Evolutionary conservation across 2,329 filamentous ascomycete species (phyloP).

Genomic region (Cladosporium sp.): DNA sequence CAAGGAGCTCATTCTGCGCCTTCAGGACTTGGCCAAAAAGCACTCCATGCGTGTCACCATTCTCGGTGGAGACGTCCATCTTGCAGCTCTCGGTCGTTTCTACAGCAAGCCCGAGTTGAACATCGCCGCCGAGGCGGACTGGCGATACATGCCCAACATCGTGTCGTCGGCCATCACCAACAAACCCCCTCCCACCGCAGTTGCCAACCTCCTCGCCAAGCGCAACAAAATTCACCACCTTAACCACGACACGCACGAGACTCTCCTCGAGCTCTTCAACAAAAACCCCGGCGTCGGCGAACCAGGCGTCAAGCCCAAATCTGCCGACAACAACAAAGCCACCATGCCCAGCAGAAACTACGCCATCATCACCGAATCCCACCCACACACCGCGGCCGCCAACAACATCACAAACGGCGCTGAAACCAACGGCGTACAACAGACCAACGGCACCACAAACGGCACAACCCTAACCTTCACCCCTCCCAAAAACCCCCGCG

Average conservation of each 20-base stretch:
- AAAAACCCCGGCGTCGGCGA: constrained; percentile 47
- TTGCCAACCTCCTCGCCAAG: constrained; percentile 59
- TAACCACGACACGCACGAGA: constrained; percentile 59
- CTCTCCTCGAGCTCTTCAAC: constrained; percentile 58
- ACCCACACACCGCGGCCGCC: constrained; percentile 25
- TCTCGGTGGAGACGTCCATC: constrained; percentile 60
- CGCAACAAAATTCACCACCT: constrained; percentile 64
- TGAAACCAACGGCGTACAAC: too few relatives aligned
- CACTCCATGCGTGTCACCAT: constrained; percentile 57
- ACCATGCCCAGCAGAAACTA: constrained; percentile 73
- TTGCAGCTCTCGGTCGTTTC: constrained; percentile 60
- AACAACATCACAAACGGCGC: constrained; percentile 16
- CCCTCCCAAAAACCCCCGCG: constrained; percentile 55
- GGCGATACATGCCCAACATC: constrained; percentile 60
- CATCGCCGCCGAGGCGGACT: constrained; percentile 54
- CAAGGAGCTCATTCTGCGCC: constrained; percentile 61
- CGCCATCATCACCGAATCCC: constrained; percentile 56
- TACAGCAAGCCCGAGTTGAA: constrained; percentile 56
- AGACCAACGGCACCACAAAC: constrained; percentile 23
- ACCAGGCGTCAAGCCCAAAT: constrained; percentile 52
- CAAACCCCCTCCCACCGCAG: constrained; percentile 60
- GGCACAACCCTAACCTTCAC: constrained; percentile 39
- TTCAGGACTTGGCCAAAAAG: constrained; percentile 55
- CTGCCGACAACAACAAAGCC: constrained; percentile 68
- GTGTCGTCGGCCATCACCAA: constrained; percentile 63